phyloP scores from a whole-genome alignment of 2,329 filamentous ascomycete species.

The Lecanicillium sp. region DNA sequence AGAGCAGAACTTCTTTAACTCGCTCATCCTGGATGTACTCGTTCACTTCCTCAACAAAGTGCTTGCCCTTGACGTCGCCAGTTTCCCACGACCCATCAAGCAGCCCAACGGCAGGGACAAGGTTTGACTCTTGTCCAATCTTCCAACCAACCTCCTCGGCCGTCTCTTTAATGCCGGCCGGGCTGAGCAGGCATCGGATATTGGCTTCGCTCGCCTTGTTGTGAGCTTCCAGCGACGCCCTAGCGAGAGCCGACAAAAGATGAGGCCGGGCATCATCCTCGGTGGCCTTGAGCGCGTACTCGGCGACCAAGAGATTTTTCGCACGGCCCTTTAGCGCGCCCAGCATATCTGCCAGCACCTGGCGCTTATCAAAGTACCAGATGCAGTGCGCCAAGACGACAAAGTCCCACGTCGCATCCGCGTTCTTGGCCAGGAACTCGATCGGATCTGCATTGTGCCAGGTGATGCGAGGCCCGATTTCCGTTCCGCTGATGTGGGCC shows the following conservation, averaged over 20 bases:
- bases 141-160: conserved; percentile 28
- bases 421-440: conserved; percentile 23
- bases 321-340: conserved; percentile 14
- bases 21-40: conserved; percentile 17
- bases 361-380: conserved; percentile 43
- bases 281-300: conserved; percentile 25
- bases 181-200: conserved; percentile 37
- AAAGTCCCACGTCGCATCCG: conserved; percentile 28
- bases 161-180: conserved; percentile 28
- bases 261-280: conserved; percentile 34
- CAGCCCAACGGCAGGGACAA: conserved; percentile 30
- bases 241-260: conserved; percentile 41
- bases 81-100: conserved; percentile 41
- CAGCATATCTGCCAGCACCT: conserved; percentile 16
- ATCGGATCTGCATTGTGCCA: conserved; percentile 32
- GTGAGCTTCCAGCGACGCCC: conserved; percentile 34
- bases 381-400: conserved; percentile 42
- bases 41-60: conserved; percentile 25
- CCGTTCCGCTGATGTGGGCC: conserved; percentile 28
- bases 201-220: conserved; percentile 32
- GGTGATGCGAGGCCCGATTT: conserved; percentile 32
- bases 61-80: conserved; percentile 18
- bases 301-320: conserved; percentile 15
- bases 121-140: conserved; percentile 24
- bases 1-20: conserved; percentile 18